Conservation (phyloP, 2,329 filamentous ascomycete species). For the Zymoseptoria brevis region DNA sequence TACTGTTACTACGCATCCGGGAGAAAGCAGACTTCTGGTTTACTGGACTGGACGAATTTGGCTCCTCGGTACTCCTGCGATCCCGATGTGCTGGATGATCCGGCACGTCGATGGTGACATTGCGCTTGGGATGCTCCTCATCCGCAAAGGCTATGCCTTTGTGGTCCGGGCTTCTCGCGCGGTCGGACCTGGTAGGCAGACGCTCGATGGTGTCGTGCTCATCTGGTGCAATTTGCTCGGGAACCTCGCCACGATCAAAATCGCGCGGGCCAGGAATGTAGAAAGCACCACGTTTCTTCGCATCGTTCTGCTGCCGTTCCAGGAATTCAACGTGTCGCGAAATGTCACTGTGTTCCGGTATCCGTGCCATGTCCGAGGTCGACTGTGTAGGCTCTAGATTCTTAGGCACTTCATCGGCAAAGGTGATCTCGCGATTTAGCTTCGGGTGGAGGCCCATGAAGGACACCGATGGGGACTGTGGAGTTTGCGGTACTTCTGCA, state of each 20-base stretch:
- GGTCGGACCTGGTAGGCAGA: conserved; percentile 20
- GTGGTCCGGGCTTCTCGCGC: conserved; percentile 19
- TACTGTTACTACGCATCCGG: not conserved
- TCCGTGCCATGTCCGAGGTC: conserved; percentile 30
- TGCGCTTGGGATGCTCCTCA: conserved; percentile 39
- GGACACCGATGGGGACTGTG: not conserved
- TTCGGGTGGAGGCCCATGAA: conserved; percentile 24
- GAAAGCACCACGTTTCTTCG: conserved; percentile 59
- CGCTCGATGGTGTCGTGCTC: conserved; percentile 29
- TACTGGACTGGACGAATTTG: not conserved
- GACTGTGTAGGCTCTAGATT: not conserved
- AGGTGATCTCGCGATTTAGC: conserved; percentile 50
- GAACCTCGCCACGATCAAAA: conserved; percentile 72
- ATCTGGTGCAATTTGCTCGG: conserved; percentile 49
- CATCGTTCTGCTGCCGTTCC: conserved; percentile 65
- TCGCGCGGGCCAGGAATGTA: conserved; percentile 89
- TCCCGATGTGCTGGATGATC: conserved; percentile 34
- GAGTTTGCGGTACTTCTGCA: not conserved
- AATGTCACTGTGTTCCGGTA: conserved; percentile 44
- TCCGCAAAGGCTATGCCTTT: conserved; percentile 9
- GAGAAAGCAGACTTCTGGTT: not conserved
- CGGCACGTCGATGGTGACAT: conserved; percentile 62
- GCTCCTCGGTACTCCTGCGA: conserved; percentile 1
- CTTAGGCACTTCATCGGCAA: conserved; percentile 54
- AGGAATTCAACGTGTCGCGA: conserved; percentile 77